A percentile compares a stretch with the other conserved stretches of the same genome.
Conservation (phyloP, 1,284 basidiomycete genomes). For the Sporisorium sorghi region DNA sequence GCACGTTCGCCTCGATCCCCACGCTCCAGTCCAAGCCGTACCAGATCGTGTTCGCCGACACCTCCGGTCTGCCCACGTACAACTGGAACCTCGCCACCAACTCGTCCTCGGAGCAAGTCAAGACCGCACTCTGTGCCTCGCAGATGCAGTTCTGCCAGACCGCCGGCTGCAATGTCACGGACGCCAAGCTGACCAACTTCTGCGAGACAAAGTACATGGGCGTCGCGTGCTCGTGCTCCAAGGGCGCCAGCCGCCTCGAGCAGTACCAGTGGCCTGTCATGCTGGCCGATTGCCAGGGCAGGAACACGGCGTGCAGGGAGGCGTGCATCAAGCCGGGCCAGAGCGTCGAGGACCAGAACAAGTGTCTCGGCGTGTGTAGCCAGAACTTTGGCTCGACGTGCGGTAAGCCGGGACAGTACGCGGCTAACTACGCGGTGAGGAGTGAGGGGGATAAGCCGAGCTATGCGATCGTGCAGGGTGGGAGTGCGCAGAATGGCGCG, state of each 20-base stretch:
- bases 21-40: slow-evolving; percentile 44
- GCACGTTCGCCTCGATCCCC: slow-evolving; percentile 35
- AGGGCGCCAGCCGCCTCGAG: slow-evolving; percentile 52
- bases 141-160: slow-evolving; percentile 62
- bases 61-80: slow-evolving; percentile 32
- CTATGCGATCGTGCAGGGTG: slow-evolving; percentile 57
- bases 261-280: slow-evolving; percentile 68
- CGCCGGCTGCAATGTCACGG: slow-evolving; percentile 55
- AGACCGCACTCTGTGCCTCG: slow-evolving; percentile 50
- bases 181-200: slow-evolving; percentile 59
- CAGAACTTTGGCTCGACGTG: slow-evolving; percentile 58
- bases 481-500: slow-evolving; percentile 38
- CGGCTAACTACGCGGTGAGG: slow-evolving; percentile 60
- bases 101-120: slow-evolving; percentile 24
- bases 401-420: slow-evolving; percentile 59
- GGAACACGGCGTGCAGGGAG: slow-evolving; percentile 55
- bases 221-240: slow-evolving; percentile 56
- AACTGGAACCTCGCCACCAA: slow-evolving; percentile 43
- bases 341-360: slow-evolving; percentile 44
- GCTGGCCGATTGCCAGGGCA: slow-evolving; percentile 60
- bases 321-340: slow-evolving; percentile 54
- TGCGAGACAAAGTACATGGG: slow-evolving; percentile 63
- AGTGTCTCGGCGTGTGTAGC: slow-evolving; percentile 51
- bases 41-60: slow-evolving; percentile 48
- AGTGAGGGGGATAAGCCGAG: slow-evolving; percentile 55